A percentile compares a stretch with the other conserved stretches of the same genome.
phyloP scores from a whole-genome alignment of 306 rosid genomes.

The Carpinus viminea region DNA sequence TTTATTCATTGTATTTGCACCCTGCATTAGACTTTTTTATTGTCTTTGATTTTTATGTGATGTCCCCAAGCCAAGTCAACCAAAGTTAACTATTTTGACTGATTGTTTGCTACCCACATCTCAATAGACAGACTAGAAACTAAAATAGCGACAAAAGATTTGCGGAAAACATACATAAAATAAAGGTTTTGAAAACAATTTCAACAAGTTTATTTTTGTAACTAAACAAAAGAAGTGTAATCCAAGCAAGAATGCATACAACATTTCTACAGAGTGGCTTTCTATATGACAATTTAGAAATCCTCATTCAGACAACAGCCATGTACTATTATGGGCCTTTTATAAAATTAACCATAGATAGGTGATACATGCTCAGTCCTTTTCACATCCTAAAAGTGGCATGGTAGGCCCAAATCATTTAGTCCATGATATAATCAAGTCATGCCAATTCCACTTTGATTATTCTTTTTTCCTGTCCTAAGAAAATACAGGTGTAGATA shows the following conservation, averaged over 20 bases:
- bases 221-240: neutral
- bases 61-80: neutral
- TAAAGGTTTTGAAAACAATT: neutral
- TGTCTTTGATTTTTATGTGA: neutral
- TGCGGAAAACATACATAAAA: neutral
- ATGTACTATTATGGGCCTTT: neutral
- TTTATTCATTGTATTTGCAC: neutral
- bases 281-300: neutral
- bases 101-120: neutral
- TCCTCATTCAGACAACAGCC: neutral
- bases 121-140: neutral
- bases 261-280: neutral
- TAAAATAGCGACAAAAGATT: neutral
- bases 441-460: neutral
- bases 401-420: neutral
- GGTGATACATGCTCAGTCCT: neutral
- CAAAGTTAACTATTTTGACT: neutral
- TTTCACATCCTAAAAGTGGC: slow-evolving; percentile 2
- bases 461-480: neutral
- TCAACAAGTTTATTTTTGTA: neutral
- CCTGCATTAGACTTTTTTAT: neutral
- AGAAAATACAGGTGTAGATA: neutral
- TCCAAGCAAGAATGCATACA: neutral
- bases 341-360: neutral
- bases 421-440: neutral